Evolutionary conservation across 306 rosid species (phyloP).

Genomic region (Lupinus albus): DNA sequence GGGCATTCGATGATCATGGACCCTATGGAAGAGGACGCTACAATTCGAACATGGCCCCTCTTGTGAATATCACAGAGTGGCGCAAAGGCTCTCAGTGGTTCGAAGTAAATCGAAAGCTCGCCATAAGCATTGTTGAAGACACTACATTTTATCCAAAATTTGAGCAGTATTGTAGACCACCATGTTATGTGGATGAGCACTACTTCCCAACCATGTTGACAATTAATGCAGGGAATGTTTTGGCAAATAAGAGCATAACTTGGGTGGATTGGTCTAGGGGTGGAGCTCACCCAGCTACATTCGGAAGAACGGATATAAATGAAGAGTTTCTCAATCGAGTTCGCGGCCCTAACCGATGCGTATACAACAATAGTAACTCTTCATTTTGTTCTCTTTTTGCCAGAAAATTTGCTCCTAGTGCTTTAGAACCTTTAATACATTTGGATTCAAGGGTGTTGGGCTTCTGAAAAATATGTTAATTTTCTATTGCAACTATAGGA

Average conservation of each 20-base stretch:
- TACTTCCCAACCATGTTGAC: conserved; percentile 94
- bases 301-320: conserved; percentile 64
- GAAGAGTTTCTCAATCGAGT: conserved; percentile 60
- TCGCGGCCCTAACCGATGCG: conserved; percentile 51
- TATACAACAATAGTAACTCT: conserved; percentile 56
- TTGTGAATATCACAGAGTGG: conserved; percentile 70
- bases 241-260: conserved; percentile 90
- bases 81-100: conserved; percentile 99
- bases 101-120: conserved; percentile 78
- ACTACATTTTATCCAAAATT: conserved; percentile 59
- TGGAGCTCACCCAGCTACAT: conserved; percentile 92
- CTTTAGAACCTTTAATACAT: conserved; percentile 73
- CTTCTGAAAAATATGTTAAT: conserved; percentile 48
- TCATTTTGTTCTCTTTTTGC: conserved; percentile 76
- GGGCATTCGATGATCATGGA: conserved; percentile 84
- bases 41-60: conserved; percentile 69
- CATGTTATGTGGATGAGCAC: conserved; percentile 97
- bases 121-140: conserved; percentile 69
- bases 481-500: conserved; percentile 20
- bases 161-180: conserved; percentile 66
- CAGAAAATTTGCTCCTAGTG: conserved; percentile 88
- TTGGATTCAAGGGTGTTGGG: conserved; percentile 60
- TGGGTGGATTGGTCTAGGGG: conserved; percentile 99
- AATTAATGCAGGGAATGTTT: conserved; percentile 51
- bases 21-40: conserved; percentile 93